Conservation (phyloP, 2,329 filamentous ascomycete genomes). For the Dryadomyces sulphureus region DNA sequence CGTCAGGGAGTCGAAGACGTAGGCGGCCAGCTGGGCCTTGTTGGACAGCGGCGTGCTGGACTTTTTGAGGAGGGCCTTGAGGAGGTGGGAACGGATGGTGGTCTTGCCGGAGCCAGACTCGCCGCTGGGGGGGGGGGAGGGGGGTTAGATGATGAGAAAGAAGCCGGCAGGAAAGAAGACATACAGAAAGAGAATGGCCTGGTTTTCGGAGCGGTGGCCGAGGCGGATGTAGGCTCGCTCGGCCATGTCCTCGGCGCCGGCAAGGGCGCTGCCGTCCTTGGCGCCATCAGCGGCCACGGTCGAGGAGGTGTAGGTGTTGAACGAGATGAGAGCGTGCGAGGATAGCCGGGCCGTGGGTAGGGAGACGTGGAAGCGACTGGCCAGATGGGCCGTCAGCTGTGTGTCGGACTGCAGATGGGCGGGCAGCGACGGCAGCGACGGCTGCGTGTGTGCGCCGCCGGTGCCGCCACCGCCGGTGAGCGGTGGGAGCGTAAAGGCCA, state of each 20-base stretch:
- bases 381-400: slow-evolving; percentile 67
- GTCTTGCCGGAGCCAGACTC: slow-evolving; percentile 96
- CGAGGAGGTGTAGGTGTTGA: slow-evolving; percentile 91
- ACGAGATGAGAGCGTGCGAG: slow-evolving; percentile 76
- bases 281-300: slow-evolving; percentile 78
- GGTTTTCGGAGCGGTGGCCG: slow-evolving; percentile 81
- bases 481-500: slow-evolving; percentile 45
- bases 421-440: slow-evolving; percentile 77
- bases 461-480: slow-evolving; percentile 24
- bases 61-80: slow-evolving; percentile 74
- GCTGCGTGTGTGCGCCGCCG: slow-evolving; percentile 59
- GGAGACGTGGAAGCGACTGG: slow-evolving; percentile 82
- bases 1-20: slow-evolving; percentile 89
- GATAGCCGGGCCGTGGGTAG: slow-evolving; percentile 79
- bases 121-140: slow-evolving; percentile 41
- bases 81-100: slow-evolving; percentile 75
- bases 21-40: slow-evolving; percentile 85
- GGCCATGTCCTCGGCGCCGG: slow-evolving; percentile 83
- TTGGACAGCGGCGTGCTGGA: slow-evolving; percentile 85
- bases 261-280: slow-evolving; percentile 84
- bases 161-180: neutral
- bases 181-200: slow-evolving; percentile 85
- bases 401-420: slow-evolving; percentile 54
- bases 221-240: slow-evolving; percentile 73
- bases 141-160: neutral